Evolutionary conservation across 2,329 filamentous ascomycete genomes (phyloP).

Genomic region (Aureobasidium sp.): DNA sequence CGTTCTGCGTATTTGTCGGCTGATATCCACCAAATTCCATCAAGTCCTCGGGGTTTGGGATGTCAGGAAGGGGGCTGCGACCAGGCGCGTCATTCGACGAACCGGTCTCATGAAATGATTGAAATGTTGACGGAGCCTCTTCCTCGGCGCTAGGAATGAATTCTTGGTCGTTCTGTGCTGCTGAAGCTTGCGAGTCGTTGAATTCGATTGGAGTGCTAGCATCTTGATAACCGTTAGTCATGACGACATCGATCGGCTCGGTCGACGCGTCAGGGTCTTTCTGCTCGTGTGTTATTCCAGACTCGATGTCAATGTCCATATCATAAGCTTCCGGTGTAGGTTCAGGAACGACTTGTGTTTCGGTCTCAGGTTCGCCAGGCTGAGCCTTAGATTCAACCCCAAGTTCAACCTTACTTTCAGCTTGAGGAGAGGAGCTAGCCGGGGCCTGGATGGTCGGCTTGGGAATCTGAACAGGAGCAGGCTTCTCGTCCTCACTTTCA

Average conservation of each 20-base stretch:
- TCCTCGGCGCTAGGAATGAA: background rate
- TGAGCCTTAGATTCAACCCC: too few species aligned
- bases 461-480: background rate
- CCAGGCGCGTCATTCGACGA: background rate
- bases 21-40: conserved; percentile 15
- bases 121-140: background rate
- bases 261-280: background rate
- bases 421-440: background rate
- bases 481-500: conserved; percentile 7
- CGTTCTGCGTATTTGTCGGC: background rate
- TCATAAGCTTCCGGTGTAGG: background rate
- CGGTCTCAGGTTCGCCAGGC: background rate
- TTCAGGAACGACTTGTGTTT: background rate
- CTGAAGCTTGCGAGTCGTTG: background rate
- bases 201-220: background rate
- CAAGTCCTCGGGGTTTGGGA: conserved; percentile 3
- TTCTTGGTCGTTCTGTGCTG: background rate
- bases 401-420: too few species aligned
- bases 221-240: conserved; percentile 6
- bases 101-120: background rate
- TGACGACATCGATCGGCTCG: conserved; percentile 13
- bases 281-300: background rate
- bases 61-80: background rate
- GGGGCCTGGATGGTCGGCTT: background rate
- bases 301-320: conserved; percentile 3